Evolutionary conservation across 805 yeast species (phyloP).

Genomic region (Scheffersomyces lignosus): DNA sequence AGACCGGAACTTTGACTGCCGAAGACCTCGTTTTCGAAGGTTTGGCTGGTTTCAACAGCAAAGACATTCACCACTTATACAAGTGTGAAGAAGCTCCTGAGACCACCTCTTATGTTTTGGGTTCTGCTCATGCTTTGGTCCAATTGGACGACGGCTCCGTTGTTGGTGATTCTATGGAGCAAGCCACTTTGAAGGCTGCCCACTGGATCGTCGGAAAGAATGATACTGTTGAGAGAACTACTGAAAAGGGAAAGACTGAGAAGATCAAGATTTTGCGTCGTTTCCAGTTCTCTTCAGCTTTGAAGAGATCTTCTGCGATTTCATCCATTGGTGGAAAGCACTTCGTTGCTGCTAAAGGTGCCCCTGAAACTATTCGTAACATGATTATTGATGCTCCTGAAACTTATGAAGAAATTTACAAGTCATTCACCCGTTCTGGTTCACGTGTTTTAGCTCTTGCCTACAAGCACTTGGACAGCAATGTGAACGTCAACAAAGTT

Average conservation of each 20-base stretch:
- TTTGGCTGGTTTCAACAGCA: conserved; percentile 71
- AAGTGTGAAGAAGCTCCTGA: conserved; percentile 64
- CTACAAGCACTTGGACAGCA: conserved; percentile 65
- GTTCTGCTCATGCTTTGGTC: conserved; percentile 95
- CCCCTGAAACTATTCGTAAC: conserved; percentile 89
- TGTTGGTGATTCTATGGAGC: conserved; percentile 99
- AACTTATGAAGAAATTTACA: conserved; percentile 80
- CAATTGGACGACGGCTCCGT: conserved; percentile 93
- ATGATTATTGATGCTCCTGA: conserved; percentile 74
- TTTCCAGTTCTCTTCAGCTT: conserved; percentile 94
- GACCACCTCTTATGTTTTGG: conserved; percentile 70
- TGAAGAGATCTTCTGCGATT: conserved; percentile 91
- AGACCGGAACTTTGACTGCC: conserved; percentile 96
- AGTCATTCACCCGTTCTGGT: conserved; percentile 91
- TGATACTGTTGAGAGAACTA: conserved; percentile 59
- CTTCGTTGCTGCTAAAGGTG: conserved; percentile 92
- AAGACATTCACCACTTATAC: conserved; percentile 55
- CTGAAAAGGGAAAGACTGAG: conserved; percentile 27
- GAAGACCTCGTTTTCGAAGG: conserved; percentile 97
- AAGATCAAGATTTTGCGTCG: conserved; percentile 80
- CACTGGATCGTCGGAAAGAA: conserved; percentile 81
- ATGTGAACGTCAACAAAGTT: conserved; percentile 54
- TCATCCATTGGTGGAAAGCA: conserved; percentile 54
- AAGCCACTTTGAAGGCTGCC: conserved; percentile 86
- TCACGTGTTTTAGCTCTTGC: conserved; percentile 96